These are phyloP conservation scores for Sequoiadendron giganteum DNA, from an alignment of 75 land plant genomes.

Conservation along the genomic window DNA sequence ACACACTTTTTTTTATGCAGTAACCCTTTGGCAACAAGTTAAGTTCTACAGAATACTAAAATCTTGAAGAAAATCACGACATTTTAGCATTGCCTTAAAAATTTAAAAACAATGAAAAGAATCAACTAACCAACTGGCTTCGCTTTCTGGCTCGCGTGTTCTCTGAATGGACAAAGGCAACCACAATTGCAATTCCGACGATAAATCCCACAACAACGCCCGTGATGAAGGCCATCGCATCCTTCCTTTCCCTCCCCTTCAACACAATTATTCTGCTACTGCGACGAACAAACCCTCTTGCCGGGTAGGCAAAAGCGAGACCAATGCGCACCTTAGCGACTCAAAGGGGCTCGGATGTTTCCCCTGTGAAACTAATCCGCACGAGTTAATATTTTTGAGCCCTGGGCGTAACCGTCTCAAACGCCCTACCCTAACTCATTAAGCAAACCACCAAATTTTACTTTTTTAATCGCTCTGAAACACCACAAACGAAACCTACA, in stretches of 20 bases:
- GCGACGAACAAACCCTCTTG: not conserved
- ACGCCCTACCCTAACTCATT: too few relatives aligned
- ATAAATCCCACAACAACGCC: constrained; percentile 59
- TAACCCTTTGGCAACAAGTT: not conserved
- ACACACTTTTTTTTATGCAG: too few relatives aligned
- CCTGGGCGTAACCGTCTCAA: too few relatives aligned
- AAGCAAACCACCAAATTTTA: not conserved
- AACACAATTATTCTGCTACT: not conserved
- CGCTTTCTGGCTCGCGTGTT: constrained; percentile 54
- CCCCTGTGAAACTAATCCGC: not conserved
- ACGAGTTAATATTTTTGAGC: not conserved
- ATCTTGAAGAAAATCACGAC: not conserved
- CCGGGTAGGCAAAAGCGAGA: not conserved
- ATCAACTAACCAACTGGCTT: constrained; percentile 35
- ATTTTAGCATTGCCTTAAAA: constrained; percentile 5
- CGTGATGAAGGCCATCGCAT: constrained; percentile 50
- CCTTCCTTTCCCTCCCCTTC: constrained; percentile 6
- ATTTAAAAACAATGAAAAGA: not conserved
- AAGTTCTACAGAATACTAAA: not conserved
- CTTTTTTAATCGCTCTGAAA: not conserved
- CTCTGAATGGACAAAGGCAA: constrained; percentile 52
- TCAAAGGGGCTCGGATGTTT: not conserved
- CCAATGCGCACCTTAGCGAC: not conserved
- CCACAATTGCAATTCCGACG: constrained; percentile 53
- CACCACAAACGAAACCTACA: not conserved